Evolutionary conservation across 495 filamentous ascomycete genomes (phyloP), one percentile per base, ranked within the genome.

Genomic region (Hypoxylon lienhwacheense): DNA sequence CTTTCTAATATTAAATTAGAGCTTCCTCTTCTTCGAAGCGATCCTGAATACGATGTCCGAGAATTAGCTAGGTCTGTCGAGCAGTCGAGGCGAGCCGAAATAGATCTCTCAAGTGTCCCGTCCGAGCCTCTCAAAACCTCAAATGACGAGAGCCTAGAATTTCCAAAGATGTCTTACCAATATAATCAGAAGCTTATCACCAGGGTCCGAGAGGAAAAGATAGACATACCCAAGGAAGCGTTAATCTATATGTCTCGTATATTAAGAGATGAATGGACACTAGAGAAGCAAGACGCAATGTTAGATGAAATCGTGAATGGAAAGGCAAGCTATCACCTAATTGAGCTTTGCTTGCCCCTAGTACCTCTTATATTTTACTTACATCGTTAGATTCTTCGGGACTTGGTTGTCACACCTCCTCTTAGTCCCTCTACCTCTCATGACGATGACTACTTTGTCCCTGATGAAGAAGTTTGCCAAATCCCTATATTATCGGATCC

Each of bases 401-500:
- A 60, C 19, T 5, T 54, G 28, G 20, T 51, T 50, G 44, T 85
- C 20, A 83, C 84, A 7, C 85, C 85, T 21, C 84, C 82, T 8
- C 65, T 88, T 7, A 77, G 81, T 29, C 83, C 84, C 1, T 41
- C 68, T 12, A n/a, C n/a, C n/a, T 56, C 66, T 4, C 72, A 70
- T 6, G 39, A 72, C 1, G 29, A 56, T 8, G 63, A 68, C 14
- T 70, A 71, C 25, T 83, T 73, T 34, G 46, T 79, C 20, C 77
- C 80, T 6, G 73, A 76, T 6, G 73, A 73, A 3, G 66, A 70
- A 7, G 66, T 37, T 4, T 81, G 74, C 47, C 64, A 75, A 47
- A 33, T 86, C n/a, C 78, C 82, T 3, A 52, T 79, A 4, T 68
- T 77, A 0, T 81, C 81, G n/a, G 76, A 82, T 47, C 62, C 64